These are phyloP conservation scores for Cyclotella baltica DNA, from an alignment of 108 stramenopile species.

Conservation along the genomic window DNA sequence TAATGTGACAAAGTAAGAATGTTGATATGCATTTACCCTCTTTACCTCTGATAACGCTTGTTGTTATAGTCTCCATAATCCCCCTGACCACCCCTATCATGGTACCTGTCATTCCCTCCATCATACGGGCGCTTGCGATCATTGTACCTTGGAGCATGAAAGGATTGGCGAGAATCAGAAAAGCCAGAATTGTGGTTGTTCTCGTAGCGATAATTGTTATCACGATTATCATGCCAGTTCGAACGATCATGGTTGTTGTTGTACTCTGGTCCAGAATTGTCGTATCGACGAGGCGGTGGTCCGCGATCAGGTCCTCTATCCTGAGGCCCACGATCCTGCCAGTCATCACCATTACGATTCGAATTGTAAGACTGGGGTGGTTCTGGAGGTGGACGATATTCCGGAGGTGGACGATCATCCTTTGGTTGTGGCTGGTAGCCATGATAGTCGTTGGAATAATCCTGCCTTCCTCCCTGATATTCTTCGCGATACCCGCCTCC, in stretches of 20 bases:
- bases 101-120: slow-evolving; percentile 18
- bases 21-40: slow-evolving; percentile 27
- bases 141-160: slow-evolving; percentile 31
- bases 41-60: slow-evolving; percentile 42
- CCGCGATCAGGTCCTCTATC: neutral
- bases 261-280: slow-evolving; percentile 19
- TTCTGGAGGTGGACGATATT: slow-evolving; percentile 8
- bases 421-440: slow-evolving; percentile 10
- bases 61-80: slow-evolving; percentile 23
- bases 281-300: slow-evolving; percentile 29
- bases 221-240: slow-evolving; percentile 15
- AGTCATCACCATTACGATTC: slow-evolving; percentile 19
- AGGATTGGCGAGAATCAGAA: neutral
- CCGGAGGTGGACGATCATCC: slow-evolving; percentile 5
- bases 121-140: slow-evolving; percentile 41
- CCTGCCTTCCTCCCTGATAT: slow-evolving; percentile 28
- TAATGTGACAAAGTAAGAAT: slow-evolving; percentile 19
- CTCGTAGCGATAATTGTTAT: slow-evolving; percentile 8
- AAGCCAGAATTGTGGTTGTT: slow-evolving; percentile 3
- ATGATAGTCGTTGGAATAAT: slow-evolving; percentile 21
- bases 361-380: slow-evolving; percentile 20
- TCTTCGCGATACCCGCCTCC: slow-evolving; percentile 35
- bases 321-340: slow-evolving; percentile 25
- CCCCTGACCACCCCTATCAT: slow-evolving; percentile 23
- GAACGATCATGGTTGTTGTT: slow-evolving; percentile 19